Percentiles rank a stretch among this genome's conserved stretches.
These are phyloP conservation scores for Tylopilus felleus DNA, from an alignment of 768 basidiomycete species.

Conservation along the genomic window DNA sequence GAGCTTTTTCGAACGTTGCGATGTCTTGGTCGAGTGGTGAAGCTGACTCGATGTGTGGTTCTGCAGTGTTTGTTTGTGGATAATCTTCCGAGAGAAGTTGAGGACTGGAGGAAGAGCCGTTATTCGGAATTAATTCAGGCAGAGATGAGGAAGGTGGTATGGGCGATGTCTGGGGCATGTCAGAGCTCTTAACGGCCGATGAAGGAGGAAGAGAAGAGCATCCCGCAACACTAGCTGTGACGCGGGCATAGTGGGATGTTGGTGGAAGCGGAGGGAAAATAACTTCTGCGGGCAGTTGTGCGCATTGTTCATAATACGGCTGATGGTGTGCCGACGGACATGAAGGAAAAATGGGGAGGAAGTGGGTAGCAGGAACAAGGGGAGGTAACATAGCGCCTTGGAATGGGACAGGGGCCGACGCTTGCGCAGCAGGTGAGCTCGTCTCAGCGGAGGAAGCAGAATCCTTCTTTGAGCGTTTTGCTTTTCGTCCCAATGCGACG, in stretches of 20 bases:
- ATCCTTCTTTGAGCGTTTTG: conserved; percentile 46
- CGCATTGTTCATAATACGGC: conserved; percentile 65
- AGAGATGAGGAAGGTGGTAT: conserved; percentile 40
- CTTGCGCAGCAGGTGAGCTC: conserved; percentile 19
- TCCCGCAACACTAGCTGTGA: conserved; percentile 15
- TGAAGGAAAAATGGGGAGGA: conserved; percentile 45
- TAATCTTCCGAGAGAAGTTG: conserved; percentile 35
- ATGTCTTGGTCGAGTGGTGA: conserved; percentile 14
- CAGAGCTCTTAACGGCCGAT: conserved; percentile 21
- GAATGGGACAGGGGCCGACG: conserved; percentile 21
- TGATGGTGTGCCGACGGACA: conserved; percentile 65
- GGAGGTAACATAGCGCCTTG: conserved; percentile 19
- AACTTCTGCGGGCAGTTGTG: conserved; percentile 56
- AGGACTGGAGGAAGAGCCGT: conserved; percentile 67
- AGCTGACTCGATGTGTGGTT: conserved; percentile 16
- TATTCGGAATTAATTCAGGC: conserved; percentile 62
- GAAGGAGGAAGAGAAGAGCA: conserved; percentile 22
- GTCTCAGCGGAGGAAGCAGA: conserved; percentile 21
- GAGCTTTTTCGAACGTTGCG: conserved; percentile 7
- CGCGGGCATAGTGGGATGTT: conserved; percentile 39
- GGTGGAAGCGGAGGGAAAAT: conserved; percentile 74
- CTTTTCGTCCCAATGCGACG: conserved; percentile 36
- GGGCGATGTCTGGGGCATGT: conserved; percentile 27
- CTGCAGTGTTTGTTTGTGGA: conserved; percentile 12
- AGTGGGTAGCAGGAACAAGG: conserved; percentile 24